Evolutionary conservation across 148 eudicot genomes (phyloP).

Genomic region (Rhododendron kiyosumense): DNA sequence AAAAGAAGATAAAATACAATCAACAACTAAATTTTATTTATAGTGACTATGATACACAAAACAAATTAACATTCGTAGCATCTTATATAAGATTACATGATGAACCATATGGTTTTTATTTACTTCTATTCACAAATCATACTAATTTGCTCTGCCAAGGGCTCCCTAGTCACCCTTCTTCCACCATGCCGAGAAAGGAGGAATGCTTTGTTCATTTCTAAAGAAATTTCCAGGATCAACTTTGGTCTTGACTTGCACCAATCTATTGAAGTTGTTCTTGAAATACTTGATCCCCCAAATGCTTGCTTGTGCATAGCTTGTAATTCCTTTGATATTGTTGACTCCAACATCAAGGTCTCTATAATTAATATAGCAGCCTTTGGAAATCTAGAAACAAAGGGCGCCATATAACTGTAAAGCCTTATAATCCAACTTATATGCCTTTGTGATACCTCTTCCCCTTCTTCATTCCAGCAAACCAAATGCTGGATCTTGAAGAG

Average conservation of each 20-base stretch:
- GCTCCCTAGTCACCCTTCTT: background rate
- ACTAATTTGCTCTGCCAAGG: background rate
- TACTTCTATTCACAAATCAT: too few relatives aligned
- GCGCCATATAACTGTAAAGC: too few relatives aligned
- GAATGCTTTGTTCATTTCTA: background rate
- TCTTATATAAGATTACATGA: background rate
- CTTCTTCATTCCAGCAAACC: background rate
- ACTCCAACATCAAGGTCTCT: background rate
- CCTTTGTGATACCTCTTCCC: too few relatives aligned
- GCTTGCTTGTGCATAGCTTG: background rate
- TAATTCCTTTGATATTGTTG: background rate
- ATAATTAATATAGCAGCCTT: too few relatives aligned
- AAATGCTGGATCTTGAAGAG: background rate
- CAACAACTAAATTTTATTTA: too few relatives aligned
- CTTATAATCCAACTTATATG: too few relatives aligned
- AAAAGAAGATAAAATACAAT: background rate
- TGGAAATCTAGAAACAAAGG: too few relatives aligned
- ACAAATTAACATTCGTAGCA: background rate
- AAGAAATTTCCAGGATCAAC: conserved; percentile 2
- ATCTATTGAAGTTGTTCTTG: background rate
- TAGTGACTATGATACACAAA: too few relatives aligned
- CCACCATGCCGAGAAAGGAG: background rate
- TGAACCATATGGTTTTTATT: background rate
- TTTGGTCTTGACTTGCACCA: background rate
- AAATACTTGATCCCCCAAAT: background rate